These are phyloP conservation scores for Trifolium subterraneum DNA, from an alignment of 306 rosid species.

Conservation along the genomic window DNA sequence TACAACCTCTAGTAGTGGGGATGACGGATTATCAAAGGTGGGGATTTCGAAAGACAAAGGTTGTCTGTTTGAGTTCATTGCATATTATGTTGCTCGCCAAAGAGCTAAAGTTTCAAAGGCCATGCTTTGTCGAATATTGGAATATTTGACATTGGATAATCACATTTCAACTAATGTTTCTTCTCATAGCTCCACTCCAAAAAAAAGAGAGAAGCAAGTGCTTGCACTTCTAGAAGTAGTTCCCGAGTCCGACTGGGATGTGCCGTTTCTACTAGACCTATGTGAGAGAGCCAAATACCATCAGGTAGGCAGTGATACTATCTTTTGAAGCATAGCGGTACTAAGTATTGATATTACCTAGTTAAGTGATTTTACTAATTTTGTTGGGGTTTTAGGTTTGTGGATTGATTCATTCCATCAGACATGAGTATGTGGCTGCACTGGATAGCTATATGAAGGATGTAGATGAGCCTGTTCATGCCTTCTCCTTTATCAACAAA, in stretches of 20 bases:
- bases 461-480: constrained; percentile 82
- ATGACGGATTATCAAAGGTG: constrained; percentile 46
- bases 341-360: constrained; percentile 29
- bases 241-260: constrained; percentile 83
- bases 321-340: constrained; percentile 40
- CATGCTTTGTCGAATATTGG: constrained; percentile 72
- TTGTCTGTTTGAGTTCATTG: constrained; percentile 78
- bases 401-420: constrained; percentile 79
- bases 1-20: constrained; percentile 48
- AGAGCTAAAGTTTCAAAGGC: constrained; percentile 71
- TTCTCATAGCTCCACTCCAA: constrained; percentile 50
- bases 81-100: constrained; percentile 76
- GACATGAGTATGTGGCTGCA: constrained; percentile 77
- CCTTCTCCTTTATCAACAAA: constrained; percentile 84
- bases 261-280: constrained; percentile 68
- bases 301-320: constrained; percentile 68
- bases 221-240: constrained; percentile 83
- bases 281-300: constrained; percentile 78
- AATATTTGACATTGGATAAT: constrained; percentile 69
- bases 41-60: constrained; percentile 80
- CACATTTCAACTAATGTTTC: constrained; percentile 48
- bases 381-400: constrained; percentile 66
- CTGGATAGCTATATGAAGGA: constrained; percentile 91
- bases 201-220: constrained; percentile 83
- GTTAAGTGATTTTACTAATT: constrained; percentile 40